phyloP scores from a whole-genome alignment of 75 land plant genomes.

The Pinus taeda region DNA sequence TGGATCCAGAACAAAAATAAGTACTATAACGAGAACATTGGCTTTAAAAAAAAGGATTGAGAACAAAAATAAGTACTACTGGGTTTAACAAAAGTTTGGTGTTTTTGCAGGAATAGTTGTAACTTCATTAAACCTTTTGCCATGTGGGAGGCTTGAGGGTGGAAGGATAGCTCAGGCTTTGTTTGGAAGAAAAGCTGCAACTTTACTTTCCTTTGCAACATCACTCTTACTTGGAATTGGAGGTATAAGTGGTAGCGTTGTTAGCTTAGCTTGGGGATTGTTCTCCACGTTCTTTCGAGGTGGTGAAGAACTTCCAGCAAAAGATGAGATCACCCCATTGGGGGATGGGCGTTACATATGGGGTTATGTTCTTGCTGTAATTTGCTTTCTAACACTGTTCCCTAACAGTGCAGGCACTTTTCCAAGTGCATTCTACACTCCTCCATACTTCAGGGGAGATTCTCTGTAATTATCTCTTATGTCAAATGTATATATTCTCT shows the following conservation, averaged over 20 bases:
- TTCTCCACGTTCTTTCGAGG: conserved; percentile 95
- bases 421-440: conserved; percentile 73
- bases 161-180: conserved; percentile 96
- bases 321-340: conserved; percentile 91
- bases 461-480: background rate
- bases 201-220: conserved; percentile 71
- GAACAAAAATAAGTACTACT: too few species aligned
- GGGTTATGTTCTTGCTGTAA: conserved; percentile 65
- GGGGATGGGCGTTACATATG: conserved; percentile 70
- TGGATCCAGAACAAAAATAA: too few species aligned
- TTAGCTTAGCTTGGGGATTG: conserved; percentile 88
- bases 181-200: conserved; percentile 74
- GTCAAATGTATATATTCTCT: too few species aligned
- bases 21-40: too few species aligned
- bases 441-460: conserved; percentile 85
- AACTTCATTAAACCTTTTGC: conserved; percentile 89
- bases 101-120: conserved; percentile 81
- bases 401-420: conserved; percentile 98
- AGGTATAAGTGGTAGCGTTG: conserved; percentile 85
- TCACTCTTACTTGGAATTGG: conserved; percentile 82
- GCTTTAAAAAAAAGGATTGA: too few species aligned
- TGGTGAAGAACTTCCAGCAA: conserved; percentile 95
- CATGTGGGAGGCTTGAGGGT: conserved; percentile 93
- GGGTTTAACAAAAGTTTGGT: too few species aligned
- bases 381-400: conserved; percentile 89